Base-by-base conservation (phyloP, 78 protist species). In the Salpingoeca rosetta region DNA sequence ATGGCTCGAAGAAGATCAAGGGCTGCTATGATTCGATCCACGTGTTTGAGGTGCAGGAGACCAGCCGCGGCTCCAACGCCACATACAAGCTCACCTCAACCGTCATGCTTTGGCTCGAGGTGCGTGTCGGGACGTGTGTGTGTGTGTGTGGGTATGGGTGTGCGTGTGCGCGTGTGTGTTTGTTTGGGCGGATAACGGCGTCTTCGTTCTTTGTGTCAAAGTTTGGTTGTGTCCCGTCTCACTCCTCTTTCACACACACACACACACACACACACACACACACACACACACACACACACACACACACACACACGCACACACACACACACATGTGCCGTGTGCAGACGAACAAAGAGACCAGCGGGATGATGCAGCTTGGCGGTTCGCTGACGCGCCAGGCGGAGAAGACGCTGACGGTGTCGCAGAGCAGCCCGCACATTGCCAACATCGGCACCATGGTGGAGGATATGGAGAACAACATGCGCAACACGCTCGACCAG, bases 1-100 rank as follows among this genome's bases (percentile, higher is more conserved):
- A 88, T 11, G 83, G 86, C 51, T 91, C 93, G 37, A 84, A 78
- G 72, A 88, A 87, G 86, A 89, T 90, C 88, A 82, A 87, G 86
- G 99, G 98, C 43, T 73, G 90, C 37, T 97, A 98, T 98, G 97
- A 97, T 85, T 92, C 98, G 79, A 96, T 97, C 75, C 99, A 97
- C 87, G 97, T 97, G 45, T 78, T 97, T 43, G 96, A 95, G 81
- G 98, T 93, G 2, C 24, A 0, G 28, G 84, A 87, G 41, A 56
- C 82, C 75, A 86, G 44, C 31, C 65, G 37, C 88, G 93, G 87
- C 86, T 44, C 39, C 45, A 24, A 3, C 40, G 92, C 95, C 43
- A 81, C 44, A 41, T 97, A 97, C 90, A 87, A 94, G 80, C 91
- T 97, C 44, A 95, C 96, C 28, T 91, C 98, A 44, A 96, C 98